Base-by-base conservation (phyloP, 73 alveolate genomes). In the Vitrella brassicaformis region DNA sequence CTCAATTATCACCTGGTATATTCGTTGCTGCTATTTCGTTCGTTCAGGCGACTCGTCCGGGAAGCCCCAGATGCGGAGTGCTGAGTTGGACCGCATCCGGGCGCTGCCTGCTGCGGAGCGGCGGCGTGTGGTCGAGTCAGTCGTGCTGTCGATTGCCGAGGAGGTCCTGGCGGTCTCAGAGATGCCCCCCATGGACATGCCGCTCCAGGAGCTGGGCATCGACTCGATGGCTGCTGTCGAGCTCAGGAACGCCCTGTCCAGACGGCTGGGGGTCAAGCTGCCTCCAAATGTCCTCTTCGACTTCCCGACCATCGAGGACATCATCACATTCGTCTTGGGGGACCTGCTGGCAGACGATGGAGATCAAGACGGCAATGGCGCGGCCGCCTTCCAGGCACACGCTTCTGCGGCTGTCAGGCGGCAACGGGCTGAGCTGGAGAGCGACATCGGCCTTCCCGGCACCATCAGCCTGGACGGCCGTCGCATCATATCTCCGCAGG, bases 161-260 rank as follows among this genome's bases (percentile, higher is more conserved):
- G 32, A 25, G 28, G 26, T 70, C 27, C 67, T 70, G 75, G 75
- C 39, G n/a, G n/a, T n/a, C n/a, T n/a, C n/a, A 0, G 32, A 31
- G 10, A 45, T 0, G 26, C n/a, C 22, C 0, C 27, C 25, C 28
- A 32, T 67, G 25, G 67, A 31, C 9, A 25, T 27, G 75, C 67
- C 75, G 0, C 31, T 70, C 67, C 25, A 31, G 75, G 75, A 31
- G 25, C 67, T 67, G 1, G 75, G 75, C 10, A 4, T 70, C 31
- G 75, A 70, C 26, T 70, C 75, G 0, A 31, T 70, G 27, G 26
- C 26, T 31, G 75, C 75, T 9, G 66, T 70, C 27, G 75, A 70
- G 19, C 45, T 70, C 26, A 67, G 67, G 31, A 31, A 26, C 67
- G 31, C 14, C 26, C 9, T 70, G 27, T 19, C 67, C 67, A 1